Base-by-base conservation (phyloP, 768 basidiomycete species). In the Lentinula detonsa region DNA sequence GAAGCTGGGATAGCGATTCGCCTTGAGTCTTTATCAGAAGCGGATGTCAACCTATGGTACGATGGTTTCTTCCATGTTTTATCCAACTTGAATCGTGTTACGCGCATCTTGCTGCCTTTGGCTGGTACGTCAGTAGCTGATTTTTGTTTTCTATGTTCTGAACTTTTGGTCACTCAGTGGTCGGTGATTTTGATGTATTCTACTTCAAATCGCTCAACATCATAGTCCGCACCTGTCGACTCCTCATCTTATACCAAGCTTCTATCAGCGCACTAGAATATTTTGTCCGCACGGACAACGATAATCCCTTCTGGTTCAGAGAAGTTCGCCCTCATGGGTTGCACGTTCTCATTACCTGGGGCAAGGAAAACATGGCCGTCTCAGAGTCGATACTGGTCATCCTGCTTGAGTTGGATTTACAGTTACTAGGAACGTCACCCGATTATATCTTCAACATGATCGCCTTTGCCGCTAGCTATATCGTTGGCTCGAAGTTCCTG, bases 401-500 rank as follows among this genome's bases (percentile, higher is more conserved):
- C 1, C 58, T 68, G 3, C 68, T 77, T 52, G 64, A 71, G 37
- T 61, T 70, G 43, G 75, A 79, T 50, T 55, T 69, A 10, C 63
- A 63, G 0, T 60, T 74, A 15, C 65, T 78, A 61, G 73, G 76
- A 56, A 69, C 75, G 1, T 71, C 75, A 9, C 76, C 76, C 2
- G 78, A 78, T 63, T 66, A 64, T 37, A 57, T 76, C 34, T 78
- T 76, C 61, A 67, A 69, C 35, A 76, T 79, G 78, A 65, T 78
- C 43, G 68, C 72, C 0, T 71, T 78, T 45, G 76, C 76, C 45
- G 71, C 78, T 2, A 67, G 75, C 5, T 73, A 57, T 34, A 33
- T 62, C n/a, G 40, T 62, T 21, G 61, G 61, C 10, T 48, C 31
- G n/a, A 59, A 46, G 15, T 34, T 59, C 21, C 58, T 59, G 13